Evolutionary conservation across 2,329 filamentous ascomycete species (phyloP), one percentile per base, ranked within the genome.

Genomic region (Stachybotrys echinatus): DNA sequence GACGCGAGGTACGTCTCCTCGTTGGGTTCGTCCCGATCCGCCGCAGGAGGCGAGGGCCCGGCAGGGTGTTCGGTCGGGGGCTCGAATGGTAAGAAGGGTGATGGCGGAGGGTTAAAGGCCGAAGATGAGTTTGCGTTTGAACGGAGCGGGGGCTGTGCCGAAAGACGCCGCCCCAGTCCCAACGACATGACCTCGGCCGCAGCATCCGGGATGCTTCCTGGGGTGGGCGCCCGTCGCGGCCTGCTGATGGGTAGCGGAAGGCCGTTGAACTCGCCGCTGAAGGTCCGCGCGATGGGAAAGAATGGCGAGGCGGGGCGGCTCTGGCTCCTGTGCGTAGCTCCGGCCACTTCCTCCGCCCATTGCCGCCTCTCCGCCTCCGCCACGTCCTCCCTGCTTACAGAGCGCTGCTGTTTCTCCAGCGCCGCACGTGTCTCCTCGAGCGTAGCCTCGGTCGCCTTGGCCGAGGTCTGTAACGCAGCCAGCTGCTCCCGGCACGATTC

Each of bases 401-500:
- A 52, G 10, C 58, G 61, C 56, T 73, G 74, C 51, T 78, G 72
- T 54, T 73, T 77, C 50, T 81, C 76, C 3, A 79, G 65, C 6
- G 81, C 77, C 14, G 71, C 64, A 45, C 65, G 72, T 2, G 72
- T 65, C 53, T 87, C 80, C 23, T 77, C 69, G 1, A 91, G 72
- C 5, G 85, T 81, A 8, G 79, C 73, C 59, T 94, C 80, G 8
- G 85, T 75, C 53, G 86, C 77, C 55, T 86, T 79, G 20, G 84
- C 76, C n/a, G 81, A 79, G 51, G 79, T 77, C 54, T 84, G 82
- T 3, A 95, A 70, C 17, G 76, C 71, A 43, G 84, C 79, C 22
- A 87, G 66, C 54, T 84, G 77, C 4, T 76, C 71, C 48, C 80
- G 81, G 49, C 83, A 80, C 20, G 77, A 72, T 14, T 77, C 73